Conservation (phyloP, 2,329 filamentous ascomycete species). For the Cladophialophora psammophila region DNA sequence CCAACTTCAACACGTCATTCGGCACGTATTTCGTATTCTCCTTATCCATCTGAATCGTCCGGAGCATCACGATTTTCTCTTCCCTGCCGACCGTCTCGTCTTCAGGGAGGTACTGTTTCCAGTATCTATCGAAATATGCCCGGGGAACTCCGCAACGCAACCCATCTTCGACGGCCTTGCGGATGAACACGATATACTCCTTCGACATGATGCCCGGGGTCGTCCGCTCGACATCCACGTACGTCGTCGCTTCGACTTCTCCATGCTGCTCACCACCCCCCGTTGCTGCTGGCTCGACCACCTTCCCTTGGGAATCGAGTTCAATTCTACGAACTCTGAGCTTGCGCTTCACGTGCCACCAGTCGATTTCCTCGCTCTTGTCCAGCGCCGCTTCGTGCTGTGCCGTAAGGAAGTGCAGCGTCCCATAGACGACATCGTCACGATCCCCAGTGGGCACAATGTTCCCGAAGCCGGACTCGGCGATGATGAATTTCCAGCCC, state of each 20-base stretch:
- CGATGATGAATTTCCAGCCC: slow-evolving; percentile 17
- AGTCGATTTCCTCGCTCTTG: slow-evolving; percentile 24
- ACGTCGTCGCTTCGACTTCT: neutral
- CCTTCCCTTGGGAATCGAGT: no score
- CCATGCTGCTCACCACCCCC: neutral
- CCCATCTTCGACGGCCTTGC: slow-evolving; percentile 7
- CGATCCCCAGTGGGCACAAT: neutral
- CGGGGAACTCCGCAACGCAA: neutral
- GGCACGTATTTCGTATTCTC: neutral
- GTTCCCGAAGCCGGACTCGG: slow-evolving; percentile 10
- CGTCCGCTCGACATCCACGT: slow-evolving; percentile 1
- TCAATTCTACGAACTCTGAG: neutral
- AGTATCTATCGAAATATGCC: slow-evolving; percentile 9
- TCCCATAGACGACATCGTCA: slow-evolving; percentile 12
- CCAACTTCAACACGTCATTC: slow-evolving; percentile 1
- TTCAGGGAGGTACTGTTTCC: slow-evolving; percentile 2
- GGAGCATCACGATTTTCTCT: slow-evolving; percentile 3
- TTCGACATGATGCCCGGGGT: neutral
- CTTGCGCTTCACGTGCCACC: slow-evolving; percentile 20
- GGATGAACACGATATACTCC: slow-evolving; percentile 7
- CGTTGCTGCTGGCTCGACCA: neutral
- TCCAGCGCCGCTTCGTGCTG: slow-evolving; percentile 38
- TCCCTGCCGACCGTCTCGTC: slow-evolving; percentile 7
- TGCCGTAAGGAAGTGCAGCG: slow-evolving; percentile 29
- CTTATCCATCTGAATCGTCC: neutral